A percentile compares a stretch with the other conserved stretches of the same genome.
Conservation (phyloP, 495 filamentous ascomycete species). For the Tuber aestivum region DNA sequence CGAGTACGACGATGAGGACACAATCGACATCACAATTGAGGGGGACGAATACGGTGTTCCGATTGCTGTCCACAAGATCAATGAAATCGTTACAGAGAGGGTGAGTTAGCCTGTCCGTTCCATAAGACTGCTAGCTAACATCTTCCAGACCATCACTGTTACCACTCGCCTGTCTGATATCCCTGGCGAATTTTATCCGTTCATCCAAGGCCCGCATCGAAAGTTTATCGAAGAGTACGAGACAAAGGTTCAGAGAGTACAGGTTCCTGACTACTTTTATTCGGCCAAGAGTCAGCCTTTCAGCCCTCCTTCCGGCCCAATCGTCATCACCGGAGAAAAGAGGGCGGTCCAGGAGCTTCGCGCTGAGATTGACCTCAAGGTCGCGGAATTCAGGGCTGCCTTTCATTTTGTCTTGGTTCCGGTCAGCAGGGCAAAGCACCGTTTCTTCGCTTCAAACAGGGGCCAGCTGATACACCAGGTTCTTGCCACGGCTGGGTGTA, state of each 20-base stretch:
- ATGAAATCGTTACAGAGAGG: slow-evolving; percentile 76
- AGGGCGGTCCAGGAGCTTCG: slow-evolving; percentile 70
- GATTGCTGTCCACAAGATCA: slow-evolving; percentile 73
- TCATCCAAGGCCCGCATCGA: slow-evolving; percentile 80
- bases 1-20: slow-evolving; percentile 68
- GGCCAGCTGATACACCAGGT: slow-evolving; percentile 76
- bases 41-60: slow-evolving; percentile 79
- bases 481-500: slow-evolving; percentile 82
- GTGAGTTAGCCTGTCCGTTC: slow-evolving; percentile 33
- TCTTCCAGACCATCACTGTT: slow-evolving; percentile 57
- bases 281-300: slow-evolving; percentile 35
- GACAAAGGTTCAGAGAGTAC: slow-evolving; percentile 41
- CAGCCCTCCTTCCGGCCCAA: slow-evolving; percentile 46
- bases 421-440: slow-evolving; percentile 73
- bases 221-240: slow-evolving; percentile 61
- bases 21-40: slow-evolving; percentile 80
- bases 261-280: slow-evolving; percentile 39
- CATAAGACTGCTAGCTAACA: neutral
- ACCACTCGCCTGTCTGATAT: slow-evolving; percentile 70
- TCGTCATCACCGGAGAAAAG: slow-evolving; percentile 81
- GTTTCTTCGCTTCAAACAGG: slow-evolving; percentile 80
- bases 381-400: slow-evolving; percentile 46
- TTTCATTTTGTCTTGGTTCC: slow-evolving; percentile 65
- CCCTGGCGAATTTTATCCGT: slow-evolving; percentile 89
- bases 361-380: slow-evolving; percentile 69